Percentiles rank a stretch among this genome's conserved stretches.
Evolutionary conservation across 179 eudicot genomes (phyloP).

Genomic region (Gypsophila paniculata): DNA sequence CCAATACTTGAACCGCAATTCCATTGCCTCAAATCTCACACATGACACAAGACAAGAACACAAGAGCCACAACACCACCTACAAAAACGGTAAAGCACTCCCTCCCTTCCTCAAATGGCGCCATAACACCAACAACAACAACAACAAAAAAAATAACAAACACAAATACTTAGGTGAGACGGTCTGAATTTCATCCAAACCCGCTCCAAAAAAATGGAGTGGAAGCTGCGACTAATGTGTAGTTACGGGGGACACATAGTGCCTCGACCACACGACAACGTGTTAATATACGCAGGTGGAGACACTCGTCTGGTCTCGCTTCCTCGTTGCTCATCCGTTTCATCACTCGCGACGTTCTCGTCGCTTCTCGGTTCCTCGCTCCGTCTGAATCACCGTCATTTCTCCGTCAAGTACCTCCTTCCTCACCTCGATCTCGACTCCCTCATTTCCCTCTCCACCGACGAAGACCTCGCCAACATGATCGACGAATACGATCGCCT

Average conservation of each 20-base stretch:
- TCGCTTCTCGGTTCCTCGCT: background rate
- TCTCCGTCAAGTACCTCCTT: conserved; percentile 64
- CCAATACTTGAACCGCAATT: too few relatives aligned
- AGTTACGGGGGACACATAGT: background rate
- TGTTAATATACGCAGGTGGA: background rate
- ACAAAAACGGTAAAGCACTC: too few relatives aligned
- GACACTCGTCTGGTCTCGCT: background rate
- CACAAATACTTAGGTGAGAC: too few relatives aligned
- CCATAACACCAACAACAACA: too few relatives aligned
- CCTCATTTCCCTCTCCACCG: conserved; percentile 60
- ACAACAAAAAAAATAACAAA: too few relatives aligned
- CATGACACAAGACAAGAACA: too few relatives aligned
- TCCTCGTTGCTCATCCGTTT: too few relatives aligned
- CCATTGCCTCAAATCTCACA: too few relatives aligned
- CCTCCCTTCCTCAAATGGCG: too few relatives aligned
- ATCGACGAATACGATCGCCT: conserved; percentile 65
- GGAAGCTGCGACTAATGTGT: background rate
- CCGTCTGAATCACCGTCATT: background rate
- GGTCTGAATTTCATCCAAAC: too few relatives aligned
- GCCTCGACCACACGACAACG: background rate
- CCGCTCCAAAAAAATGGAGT: background rate
- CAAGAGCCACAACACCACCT: too few relatives aligned
- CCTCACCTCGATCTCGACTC: conserved; percentile 78
- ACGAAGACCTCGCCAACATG: conserved; percentile 73
- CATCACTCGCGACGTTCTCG: background rate